Percentiles rank a stretch among this genome's conserved stretches.
These are phyloP conservation scores for Mentha longifolia DNA, from an alignment of 257 asterid species.

Conservation along the genomic window DNA sequence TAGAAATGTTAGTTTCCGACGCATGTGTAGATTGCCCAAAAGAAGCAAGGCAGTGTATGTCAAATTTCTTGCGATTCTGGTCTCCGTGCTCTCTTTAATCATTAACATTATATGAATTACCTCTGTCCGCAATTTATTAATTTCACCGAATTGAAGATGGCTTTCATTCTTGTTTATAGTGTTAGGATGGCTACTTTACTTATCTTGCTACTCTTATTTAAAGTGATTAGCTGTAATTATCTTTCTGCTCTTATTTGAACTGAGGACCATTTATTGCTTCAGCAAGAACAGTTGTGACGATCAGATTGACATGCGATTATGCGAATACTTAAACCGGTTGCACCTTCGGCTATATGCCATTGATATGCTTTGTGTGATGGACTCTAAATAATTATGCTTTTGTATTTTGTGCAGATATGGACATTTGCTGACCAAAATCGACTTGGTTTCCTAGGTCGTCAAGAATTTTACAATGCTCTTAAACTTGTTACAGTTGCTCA, in stretches of 20 bases:
- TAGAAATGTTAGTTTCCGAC: not conserved
- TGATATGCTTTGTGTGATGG: conserved; percentile 23
- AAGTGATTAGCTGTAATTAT: too few species aligned
- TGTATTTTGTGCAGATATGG: conserved; percentile 75
- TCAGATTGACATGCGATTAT: conserved; percentile 14
- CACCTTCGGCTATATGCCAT: conserved; percentile 16
- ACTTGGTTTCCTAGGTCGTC: conserved; percentile 79
- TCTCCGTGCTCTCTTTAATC: conserved; percentile 18
- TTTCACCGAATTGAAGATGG: not conserved
- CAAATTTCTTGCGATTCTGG: conserved; percentile 26
- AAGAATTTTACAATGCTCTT: conserved; percentile 90
- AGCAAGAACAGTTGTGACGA: conserved; percentile 18
- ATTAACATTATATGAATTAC: conserved; percentile 4
- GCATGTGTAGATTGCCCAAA: not conserved
- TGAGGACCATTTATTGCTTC: conserved; percentile 17
- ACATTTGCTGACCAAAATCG: conserved; percentile 74
- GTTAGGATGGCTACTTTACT: conserved; percentile 2
- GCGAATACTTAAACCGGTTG: conserved; percentile 2
- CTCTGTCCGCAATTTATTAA: conserved; percentile 24
- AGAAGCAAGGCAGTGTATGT: not conserved
- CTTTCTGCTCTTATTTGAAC: not conserved
- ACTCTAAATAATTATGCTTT: conserved; percentile 22
- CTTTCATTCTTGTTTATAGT: conserved; percentile 21
- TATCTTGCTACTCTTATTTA: not conserved
- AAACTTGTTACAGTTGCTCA: conserved; percentile 98